Conservation (phyloP, 805 yeast species). For the Starmerella apis region DNA sequence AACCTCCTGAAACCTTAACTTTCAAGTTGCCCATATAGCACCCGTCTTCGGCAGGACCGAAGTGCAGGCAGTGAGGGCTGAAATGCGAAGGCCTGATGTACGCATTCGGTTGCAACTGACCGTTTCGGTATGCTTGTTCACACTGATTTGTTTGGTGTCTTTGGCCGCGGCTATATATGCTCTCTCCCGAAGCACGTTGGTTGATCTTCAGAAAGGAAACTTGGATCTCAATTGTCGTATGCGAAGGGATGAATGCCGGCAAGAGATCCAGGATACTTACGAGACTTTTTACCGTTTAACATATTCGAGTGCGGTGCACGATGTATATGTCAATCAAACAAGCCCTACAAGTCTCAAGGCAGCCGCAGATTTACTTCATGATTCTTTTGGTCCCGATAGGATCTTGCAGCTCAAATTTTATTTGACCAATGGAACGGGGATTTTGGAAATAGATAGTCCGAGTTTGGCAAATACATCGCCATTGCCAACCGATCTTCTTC, state of each 20-base stretch:
- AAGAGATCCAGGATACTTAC: conserved; percentile 16
- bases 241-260: conserved; percentile 22
- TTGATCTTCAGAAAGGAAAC: conserved; percentile 32
- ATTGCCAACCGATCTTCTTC: conserved; percentile 14
- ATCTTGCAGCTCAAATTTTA: conserved; percentile 18
- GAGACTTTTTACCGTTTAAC: conserved; percentile 15
- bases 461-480: conserved; percentile 1
- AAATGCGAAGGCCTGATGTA: conserved; percentile 31
- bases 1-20: conserved; percentile 4
- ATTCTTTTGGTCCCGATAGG: conserved; percentile 20
- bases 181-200: conserved; percentile 22
- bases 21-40: background rate
- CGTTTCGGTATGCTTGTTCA: conserved; percentile 55
- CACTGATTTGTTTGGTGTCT: conserved; percentile 57
- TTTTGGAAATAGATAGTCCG: conserved; percentile 17
- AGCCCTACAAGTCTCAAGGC: background rate
- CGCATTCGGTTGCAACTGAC: conserved; percentile 71
- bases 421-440: conserved; percentile 16
- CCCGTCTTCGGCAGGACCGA: background rate
- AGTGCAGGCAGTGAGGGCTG: background rate
- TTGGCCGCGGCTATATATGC: conserved; percentile 47
- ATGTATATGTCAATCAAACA: conserved; percentile 11
- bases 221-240: conserved; percentile 22
- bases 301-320: conserved; percentile 17
- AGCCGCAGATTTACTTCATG: conserved; percentile 16